Conservation (phyloP, 2,329 filamentous ascomycete genomes). For the Cordyceps sp. region DNA sequence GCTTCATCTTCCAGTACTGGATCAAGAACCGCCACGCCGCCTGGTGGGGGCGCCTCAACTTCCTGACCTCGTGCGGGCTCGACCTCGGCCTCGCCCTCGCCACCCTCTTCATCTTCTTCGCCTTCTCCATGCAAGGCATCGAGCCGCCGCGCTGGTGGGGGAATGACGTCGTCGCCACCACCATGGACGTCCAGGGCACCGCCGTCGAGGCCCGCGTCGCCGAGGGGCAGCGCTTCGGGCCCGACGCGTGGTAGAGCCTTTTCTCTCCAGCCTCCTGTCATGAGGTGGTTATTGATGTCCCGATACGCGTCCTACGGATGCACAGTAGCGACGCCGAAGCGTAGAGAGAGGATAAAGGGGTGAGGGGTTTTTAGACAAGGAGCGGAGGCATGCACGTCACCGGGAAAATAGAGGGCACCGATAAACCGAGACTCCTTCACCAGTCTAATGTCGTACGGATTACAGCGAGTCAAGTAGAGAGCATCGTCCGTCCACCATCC, state of each 20-base stretch:
- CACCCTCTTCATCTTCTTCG: conserved; percentile 55
- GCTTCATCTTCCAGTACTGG: conserved; percentile 52
- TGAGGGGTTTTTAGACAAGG: no score
- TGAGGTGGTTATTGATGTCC: conserved; percentile 12
- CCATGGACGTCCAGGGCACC: conserved; percentile 42
- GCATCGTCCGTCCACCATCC: no score
- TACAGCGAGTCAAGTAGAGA: no score
- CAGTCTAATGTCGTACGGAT: no score
- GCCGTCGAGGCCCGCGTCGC: conserved; percentile 38
- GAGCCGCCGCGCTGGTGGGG: conserved; percentile 55
- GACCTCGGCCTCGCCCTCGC: conserved; percentile 52
- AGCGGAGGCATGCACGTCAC: no score
- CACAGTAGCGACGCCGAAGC: no score
- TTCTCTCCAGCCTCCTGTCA: not conserved
- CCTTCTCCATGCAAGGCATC: conserved; percentile 46
- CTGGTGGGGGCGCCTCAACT: conserved; percentile 65
- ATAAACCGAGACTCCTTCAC: no score
- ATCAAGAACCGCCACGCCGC: conserved; percentile 45
- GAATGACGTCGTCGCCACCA: conserved; percentile 38
- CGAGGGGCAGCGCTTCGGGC: conserved; percentile 44
- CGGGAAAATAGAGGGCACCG: no score
- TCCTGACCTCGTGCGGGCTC: conserved; percentile 51
- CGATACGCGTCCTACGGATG: no score
- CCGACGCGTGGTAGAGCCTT: conserved; percentile 28
- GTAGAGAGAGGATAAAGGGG: no score